Evolutionary conservation across 805 yeast species (phyloP).

Genomic region (Peterozyma toletana): DNA sequence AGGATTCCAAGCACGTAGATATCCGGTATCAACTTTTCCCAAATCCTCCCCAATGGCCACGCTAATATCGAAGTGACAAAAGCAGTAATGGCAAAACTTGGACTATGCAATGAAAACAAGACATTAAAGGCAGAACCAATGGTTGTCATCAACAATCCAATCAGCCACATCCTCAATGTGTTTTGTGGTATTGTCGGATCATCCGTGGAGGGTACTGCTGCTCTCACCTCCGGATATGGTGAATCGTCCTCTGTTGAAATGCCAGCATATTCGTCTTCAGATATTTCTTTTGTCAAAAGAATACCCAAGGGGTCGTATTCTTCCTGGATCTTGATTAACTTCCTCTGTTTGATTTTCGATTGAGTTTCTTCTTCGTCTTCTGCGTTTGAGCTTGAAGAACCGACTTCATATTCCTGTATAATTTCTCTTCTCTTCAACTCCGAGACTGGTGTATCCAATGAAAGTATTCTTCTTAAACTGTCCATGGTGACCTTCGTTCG

Average conservation of each 20-base stretch:
- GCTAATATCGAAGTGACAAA: constrained; percentile 25
- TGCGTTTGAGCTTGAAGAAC: too few relatives aligned
- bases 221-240: constrained; percentile 62
- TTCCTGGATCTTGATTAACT: too few relatives aligned
- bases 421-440: too few relatives aligned
- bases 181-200: constrained; percentile 43
- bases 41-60: constrained; percentile 19
- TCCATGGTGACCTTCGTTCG: too few relatives aligned
- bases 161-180: constrained; percentile 48
- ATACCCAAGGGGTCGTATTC: too few relatives aligned
- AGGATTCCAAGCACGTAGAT: constrained; percentile 19
- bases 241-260: constrained; percentile 23
- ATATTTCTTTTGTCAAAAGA: neutral
- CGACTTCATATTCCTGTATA: too few relatives aligned
- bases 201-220: constrained; percentile 54
- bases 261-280: constrained; percentile 8
- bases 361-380: too few relatives aligned
- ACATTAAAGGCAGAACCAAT: constrained; percentile 49
- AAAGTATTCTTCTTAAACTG: too few relatives aligned
- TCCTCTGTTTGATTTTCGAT: too few relatives aligned
- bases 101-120: constrained; percentile 48
- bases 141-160: constrained; percentile 45
- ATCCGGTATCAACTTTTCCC: constrained; percentile 23
- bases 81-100: constrained; percentile 32
- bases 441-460: too few relatives aligned